Evolutionary conservation across 148 eudicot species (phyloP).

Genomic region (Drosera capensis): DNA sequence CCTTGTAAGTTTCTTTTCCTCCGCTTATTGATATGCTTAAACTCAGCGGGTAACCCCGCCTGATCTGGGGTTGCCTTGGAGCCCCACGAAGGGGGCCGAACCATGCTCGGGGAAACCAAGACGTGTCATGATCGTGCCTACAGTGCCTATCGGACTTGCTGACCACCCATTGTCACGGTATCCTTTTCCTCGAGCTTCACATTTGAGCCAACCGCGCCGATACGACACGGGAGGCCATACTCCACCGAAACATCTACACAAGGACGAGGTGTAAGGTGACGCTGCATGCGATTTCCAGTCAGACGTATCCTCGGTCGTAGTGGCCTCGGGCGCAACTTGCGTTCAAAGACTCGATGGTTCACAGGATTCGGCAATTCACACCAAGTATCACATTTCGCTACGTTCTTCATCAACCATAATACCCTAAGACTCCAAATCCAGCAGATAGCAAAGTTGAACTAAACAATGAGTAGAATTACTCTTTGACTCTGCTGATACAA

Average conservation of each 20-base stretch:
- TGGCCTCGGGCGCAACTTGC: slow-evolving; percentile 6
- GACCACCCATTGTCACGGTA: background rate
- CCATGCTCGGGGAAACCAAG: background rate
- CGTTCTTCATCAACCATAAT: slow-evolving; percentile 7
- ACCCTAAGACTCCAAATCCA: no score
- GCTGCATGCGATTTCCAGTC: background rate
- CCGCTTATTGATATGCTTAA: slow-evolving; percentile 5
- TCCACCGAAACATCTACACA: background rate
- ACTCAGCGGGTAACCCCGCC: slow-evolving; percentile 5
- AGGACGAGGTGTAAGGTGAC: background rate
- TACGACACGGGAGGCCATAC: background rate
- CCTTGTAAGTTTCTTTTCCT: slow-evolving; percentile 4
- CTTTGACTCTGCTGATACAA: no score
- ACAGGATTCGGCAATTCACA: slow-evolving; percentile 5
- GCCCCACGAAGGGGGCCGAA: no score
- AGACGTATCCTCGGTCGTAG: background rate
- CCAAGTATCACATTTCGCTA: slow-evolving; percentile 5
- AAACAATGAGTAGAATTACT: no score
- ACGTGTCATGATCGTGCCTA: background rate
- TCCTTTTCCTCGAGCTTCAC: background rate
- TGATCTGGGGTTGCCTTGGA: background rate
- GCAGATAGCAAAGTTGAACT: no score
- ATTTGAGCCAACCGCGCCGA: background rate
- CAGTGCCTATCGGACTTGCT: background rate
- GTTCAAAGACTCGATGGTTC: slow-evolving; percentile 7